Percentiles rank a stretch among this genome's conserved stretches.
Conservation (phyloP, 179 eudicot genomes). For the Spinacia oleracea region DNA sequence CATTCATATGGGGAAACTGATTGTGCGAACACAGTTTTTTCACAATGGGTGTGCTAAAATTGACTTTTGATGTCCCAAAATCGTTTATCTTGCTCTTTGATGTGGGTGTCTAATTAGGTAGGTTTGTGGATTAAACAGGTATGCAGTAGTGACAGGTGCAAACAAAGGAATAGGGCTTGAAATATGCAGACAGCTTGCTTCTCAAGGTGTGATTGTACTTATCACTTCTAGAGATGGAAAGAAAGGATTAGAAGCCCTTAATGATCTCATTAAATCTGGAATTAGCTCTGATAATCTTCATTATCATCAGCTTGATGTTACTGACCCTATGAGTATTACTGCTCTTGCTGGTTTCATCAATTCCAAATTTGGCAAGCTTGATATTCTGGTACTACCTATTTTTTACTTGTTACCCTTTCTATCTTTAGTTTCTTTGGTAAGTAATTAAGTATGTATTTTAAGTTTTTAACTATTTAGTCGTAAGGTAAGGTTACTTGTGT, state of each 20-base stretch:
- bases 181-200: constrained; percentile 57
- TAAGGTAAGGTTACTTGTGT: no score
- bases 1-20: no score
- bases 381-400: constrained; percentile 48
- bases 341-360: constrained; percentile 44
- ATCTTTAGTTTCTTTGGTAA: no score
- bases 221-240: constrained; percentile 56
- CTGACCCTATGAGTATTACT: constrained; percentile 35
- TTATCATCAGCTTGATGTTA: constrained; percentile 59
- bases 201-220: constrained; percentile 47
- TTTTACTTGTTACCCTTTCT: not conserved
- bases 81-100: no score
- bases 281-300: constrained; percentile 32
- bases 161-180: constrained; percentile 71
- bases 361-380: constrained; percentile 51
- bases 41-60: no score
- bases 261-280: constrained; percentile 40
- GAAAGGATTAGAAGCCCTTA: constrained; percentile 51
- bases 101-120: not conserved
- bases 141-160: constrained; percentile 66
- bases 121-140: constrained; percentile 26
- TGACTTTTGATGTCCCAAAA: no score
- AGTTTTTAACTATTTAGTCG: no score
- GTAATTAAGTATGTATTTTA: no score
- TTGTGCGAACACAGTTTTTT: no score